Base-by-base conservation (phyloP, 257 asterid genomes). In the Solanum tarijense region DNA sequence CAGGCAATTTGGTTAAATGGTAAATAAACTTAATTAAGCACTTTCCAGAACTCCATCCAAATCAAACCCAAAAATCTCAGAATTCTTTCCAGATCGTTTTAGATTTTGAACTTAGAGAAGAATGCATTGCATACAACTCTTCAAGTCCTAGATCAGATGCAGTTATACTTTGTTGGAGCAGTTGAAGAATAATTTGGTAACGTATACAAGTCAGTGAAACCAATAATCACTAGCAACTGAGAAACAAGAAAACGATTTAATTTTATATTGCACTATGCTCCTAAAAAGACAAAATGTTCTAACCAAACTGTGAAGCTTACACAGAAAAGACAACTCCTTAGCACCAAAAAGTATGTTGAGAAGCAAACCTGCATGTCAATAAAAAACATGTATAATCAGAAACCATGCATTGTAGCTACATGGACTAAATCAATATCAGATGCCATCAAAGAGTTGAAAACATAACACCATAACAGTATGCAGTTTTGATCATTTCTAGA, bases 301-400 rank as follows among this genome's bases (percentile, higher is more conserved):
- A 66, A 66, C 81, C 87, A 85, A 85, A 85, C 38, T 85, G 81
- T 66, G 78, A 36, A 66, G 65, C 79, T 25, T 62, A 34, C 60
- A 84, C 78, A 52, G 39, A 36, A 36, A 36, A 39, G 21, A 43
- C 27, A 46, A 85, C 87, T 85, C 87, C 87, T 65, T 85, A 39
- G 78, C 58, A 25, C 23, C 82, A 85, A 85, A 65, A 66, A 36
- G 38, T 62, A 68, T 66, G 79, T 85, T 46, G 62, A 66, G 87
- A 85, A 85, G 82, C 29, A 38, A 66, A 66, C 87, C 87, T 85
- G 87, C 87, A 85, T 16, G 34, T 68, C 76, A 85, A 46, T 21
- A 66, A 84, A 66, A 84, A 84, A 82, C 41, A 82, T 29, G 18
- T 31, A 18, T 81, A 48, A 82, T 38, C 69, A 29, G 68, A 82